Base-by-base conservation (phyloP, 2,329 filamentous ascomycete species). In the Alternaria tenuissima region DNA sequence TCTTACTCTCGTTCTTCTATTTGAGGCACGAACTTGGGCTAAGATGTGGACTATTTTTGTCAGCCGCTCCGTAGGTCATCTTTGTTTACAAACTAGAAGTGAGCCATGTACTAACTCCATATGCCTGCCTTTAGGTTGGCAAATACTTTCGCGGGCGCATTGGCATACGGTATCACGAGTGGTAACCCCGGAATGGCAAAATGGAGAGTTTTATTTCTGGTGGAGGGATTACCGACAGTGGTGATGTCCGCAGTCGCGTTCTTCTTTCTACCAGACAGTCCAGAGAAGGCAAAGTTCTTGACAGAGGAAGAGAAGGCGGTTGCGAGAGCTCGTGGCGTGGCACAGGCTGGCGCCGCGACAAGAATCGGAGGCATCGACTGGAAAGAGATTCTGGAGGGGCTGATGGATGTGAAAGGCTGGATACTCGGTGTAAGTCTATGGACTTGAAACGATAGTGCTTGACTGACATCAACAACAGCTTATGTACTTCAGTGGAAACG, bases 71-170 rank as follows among this genome's bases (percentile, higher is more conserved):
- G 34, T 38, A n/a, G 1, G 34, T 38, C 0, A 38, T n/a, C 0
- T 0, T 16, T 38, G 16, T 18, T 1, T 20, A 39, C 36, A 20
- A 20, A 39, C 36, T 39, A 1, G 0, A 11, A 18, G 36, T 20
- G 36, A 39, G 36, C 9, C 36, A 20, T 39, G 7, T 20, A 9
- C 36, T 39, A 1, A 39, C n/a, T 9, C 0, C 7, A 20, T 20
- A 18, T 39, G 6, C 36, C 36, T 0, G 18, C 7, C 7, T 20
- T 39, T 18, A 39, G 36, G 1, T 84, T 96, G 4, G 92, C 93
- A 2, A 95, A 92, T 42, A 89, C 89, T 1, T 94, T 96, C 73
- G 91, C 92, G 0, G 89, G 89, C 2, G 88, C 87, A 3, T 79
- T 90, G 9, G 76, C 76, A 9, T 78, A 76, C 60, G 76, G 73